Conservation (phyloP, 2,329 filamentous ascomycete genomes). For the Alternaria consortialis region DNA sequence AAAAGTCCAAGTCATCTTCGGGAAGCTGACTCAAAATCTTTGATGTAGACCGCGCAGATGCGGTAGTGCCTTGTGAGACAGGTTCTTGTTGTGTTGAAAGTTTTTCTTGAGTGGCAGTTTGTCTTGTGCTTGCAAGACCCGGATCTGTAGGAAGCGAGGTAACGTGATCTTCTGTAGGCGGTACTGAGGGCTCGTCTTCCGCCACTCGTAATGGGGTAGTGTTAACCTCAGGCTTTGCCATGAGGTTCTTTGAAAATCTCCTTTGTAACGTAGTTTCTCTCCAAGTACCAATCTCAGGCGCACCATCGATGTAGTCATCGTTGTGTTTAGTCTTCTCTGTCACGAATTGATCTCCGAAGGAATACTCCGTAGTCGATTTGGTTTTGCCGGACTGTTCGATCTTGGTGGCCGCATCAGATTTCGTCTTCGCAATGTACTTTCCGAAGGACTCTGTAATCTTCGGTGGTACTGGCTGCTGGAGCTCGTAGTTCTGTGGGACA, state of each 20-base stretch:
- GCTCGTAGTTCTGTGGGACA: neutral
- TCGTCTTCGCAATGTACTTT: neutral
- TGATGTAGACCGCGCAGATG: constrained; percentile 27
- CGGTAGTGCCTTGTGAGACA: neutral
- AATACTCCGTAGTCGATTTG: constrained; percentile 20
- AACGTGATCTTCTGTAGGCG: neutral
- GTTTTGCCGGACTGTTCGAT: constrained; percentile 10
- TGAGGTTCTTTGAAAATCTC: constrained; percentile 1
- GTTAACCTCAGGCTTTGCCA: neutral
- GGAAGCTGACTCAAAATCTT: constrained; percentile 46
- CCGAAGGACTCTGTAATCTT: constrained; percentile 6
- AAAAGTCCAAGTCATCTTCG: constrained; percentile 52
- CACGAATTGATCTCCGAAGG: constrained; percentile 40
- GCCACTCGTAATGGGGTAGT: neutral
- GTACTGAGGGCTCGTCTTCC: neutral
- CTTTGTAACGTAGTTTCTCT: constrained; percentile 37
- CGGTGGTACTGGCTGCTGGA: constrained; percentile 3
- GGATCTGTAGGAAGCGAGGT: neutral
- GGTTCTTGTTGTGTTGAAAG: neutral
- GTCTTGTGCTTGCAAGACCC: neutral
- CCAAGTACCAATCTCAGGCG: constrained; percentile 25
- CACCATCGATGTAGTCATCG: neutral
- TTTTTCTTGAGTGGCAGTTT: neutral
- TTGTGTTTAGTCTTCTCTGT: constrained; percentile 14
- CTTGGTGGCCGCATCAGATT: neutral